A percentile compares a stretch with the other conserved stretches of the same genome.
Evolutionary conservation across 495 filamentous ascomycete genomes (phyloP).

Genomic region (Penicillium paxilli): DNA sequence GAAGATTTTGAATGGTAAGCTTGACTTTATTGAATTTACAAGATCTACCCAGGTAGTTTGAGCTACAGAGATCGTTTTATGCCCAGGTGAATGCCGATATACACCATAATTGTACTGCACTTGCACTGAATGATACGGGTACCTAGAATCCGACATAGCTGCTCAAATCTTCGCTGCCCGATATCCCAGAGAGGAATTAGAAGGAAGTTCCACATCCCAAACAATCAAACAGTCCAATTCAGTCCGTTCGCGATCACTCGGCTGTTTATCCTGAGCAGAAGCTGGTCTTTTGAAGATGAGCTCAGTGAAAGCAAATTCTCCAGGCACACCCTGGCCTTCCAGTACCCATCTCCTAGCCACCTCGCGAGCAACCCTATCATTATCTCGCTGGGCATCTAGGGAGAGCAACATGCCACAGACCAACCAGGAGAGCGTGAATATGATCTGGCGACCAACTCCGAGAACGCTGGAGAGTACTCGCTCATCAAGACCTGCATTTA

Average conservation of each 20-base stretch:
- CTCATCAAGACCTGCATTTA: constrained; percentile 4
- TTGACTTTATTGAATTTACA: too few species aligned
- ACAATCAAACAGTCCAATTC: constrained; percentile 35
- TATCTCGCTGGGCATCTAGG: constrained; percentile 34
- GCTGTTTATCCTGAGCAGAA: background rate
- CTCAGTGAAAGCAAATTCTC: constrained; percentile 33
- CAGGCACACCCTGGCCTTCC: constrained; percentile 30
- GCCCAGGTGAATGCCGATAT: too few species aligned
- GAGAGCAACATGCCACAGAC: constrained; percentile 28
- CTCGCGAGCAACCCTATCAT: constrained; percentile 29
- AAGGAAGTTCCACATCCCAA: constrained; percentile 32
- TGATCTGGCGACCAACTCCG: constrained; percentile 27
- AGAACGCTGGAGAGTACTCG: constrained; percentile 8
- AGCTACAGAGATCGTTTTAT: too few species aligned
- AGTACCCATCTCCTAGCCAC: constrained; percentile 35
- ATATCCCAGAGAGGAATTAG: constrained; percentile 25
- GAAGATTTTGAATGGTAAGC: too few species aligned
- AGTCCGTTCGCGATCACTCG: background rate
- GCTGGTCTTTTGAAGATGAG: constrained; percentile 19
- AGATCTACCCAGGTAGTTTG: too few species aligned
- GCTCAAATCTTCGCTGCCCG: constrained; percentile 16
- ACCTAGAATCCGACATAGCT: background rate
- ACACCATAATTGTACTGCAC: too few species aligned
- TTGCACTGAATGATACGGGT: too few species aligned
- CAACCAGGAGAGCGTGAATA: constrained; percentile 37